A percentile compares a stretch with the other conserved stretches of the same genome.
phyloP scores from a whole-genome alignment of 495 filamentous ascomycete genomes.

The Cairneyella variabilis region DNA sequence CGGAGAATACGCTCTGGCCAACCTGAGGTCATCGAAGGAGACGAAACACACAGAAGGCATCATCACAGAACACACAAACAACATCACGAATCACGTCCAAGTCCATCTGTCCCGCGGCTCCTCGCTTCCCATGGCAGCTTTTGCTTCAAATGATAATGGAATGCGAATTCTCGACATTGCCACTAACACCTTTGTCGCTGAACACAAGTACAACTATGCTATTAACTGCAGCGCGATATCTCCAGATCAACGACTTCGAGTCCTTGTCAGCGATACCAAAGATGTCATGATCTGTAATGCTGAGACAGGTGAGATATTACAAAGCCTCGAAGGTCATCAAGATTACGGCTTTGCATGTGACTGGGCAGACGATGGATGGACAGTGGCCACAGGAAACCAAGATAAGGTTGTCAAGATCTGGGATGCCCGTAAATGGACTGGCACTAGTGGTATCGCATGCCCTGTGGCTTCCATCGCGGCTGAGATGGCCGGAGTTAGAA shows the following conservation, averaged over 20 bases:
- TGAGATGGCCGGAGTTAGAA: constrained; percentile 76
- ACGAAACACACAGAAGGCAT: constrained; percentile 52
- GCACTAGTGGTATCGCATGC: constrained; percentile 35
- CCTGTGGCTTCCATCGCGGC: constrained; percentile 62
- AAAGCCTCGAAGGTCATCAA: constrained; percentile 61
- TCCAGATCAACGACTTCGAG: constrained; percentile 74
- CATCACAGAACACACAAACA: constrained; percentile 63
- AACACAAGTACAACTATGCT: constrained; percentile 58
- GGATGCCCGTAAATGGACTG: constrained; percentile 73
- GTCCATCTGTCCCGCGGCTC: constrained; percentile 57
- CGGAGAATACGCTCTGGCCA: constrained; percentile 72
- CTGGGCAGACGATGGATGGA: constrained; percentile 86
- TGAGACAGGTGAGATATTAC: constrained; percentile 41
- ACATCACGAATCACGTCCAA: constrained; percentile 87
- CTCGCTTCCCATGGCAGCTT: constrained; percentile 62
- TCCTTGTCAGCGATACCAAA: constrained; percentile 58
- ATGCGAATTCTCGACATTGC: constrained; percentile 72
- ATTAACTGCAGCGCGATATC: constrained; percentile 84
- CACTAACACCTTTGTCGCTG: constrained; percentile 60
- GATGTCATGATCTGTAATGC: constrained; percentile 47
- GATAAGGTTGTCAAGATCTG: constrained; percentile 81
- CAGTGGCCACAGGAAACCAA: constrained; percentile 87
- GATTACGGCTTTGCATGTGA: constrained; percentile 88
- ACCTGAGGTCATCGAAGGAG: constrained; percentile 44
- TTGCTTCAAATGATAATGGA: constrained; percentile 78